A percentile compares a stretch with the other conserved stretches of the same genome.
These are phyloP conservation scores for Aspergillus oerlinghausenensis DNA, from an alignment of 2,329 filamentous ascomycete genomes.

Conservation along the genomic window DNA sequence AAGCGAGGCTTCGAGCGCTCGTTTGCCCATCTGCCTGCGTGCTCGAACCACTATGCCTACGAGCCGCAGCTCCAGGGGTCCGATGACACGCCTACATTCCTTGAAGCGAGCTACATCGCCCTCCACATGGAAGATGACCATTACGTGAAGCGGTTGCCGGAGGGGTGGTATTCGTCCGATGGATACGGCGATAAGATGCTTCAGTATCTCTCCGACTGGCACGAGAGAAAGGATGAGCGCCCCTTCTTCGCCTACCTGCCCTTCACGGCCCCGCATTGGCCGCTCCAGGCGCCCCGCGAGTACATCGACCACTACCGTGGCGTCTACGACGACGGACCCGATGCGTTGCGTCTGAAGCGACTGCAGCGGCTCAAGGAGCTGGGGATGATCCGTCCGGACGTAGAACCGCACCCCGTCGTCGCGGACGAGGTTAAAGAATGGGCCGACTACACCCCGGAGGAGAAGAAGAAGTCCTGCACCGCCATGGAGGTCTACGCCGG, in stretches of 20 bases:
- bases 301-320: constrained; percentile 55
- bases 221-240: constrained; percentile 31
- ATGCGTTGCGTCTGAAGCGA: constrained; percentile 50
- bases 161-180: constrained; percentile 52
- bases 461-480: constrained; percentile 40
- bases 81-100: constrained; percentile 40
- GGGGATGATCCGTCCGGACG: constrained; percentile 51
- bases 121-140: constrained; percentile 44
- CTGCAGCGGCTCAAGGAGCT: constrained; percentile 54
- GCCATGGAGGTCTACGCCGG: constrained; percentile 61
- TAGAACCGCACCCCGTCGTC: constrained; percentile 33
- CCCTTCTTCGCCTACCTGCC: constrained; percentile 60
- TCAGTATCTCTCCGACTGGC: constrained; percentile 48
- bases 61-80: constrained; percentile 42
- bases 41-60: constrained; percentile 55
- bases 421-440: constrained; percentile 44
- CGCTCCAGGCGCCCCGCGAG: constrained; percentile 54
- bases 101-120: constrained; percentile 41
- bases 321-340: constrained; percentile 58
- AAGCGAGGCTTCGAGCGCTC: constrained; percentile 56
- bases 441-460: constrained; percentile 32
- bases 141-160: constrained; percentile 44
- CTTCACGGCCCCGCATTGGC: constrained; percentile 62
- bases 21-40: constrained; percentile 58
- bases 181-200: constrained; percentile 52